These are phyloP conservation scores for Chlamydomonas incerta DNA, from an alignment of 139 green algal species.

Conservation along the genomic window DNA sequence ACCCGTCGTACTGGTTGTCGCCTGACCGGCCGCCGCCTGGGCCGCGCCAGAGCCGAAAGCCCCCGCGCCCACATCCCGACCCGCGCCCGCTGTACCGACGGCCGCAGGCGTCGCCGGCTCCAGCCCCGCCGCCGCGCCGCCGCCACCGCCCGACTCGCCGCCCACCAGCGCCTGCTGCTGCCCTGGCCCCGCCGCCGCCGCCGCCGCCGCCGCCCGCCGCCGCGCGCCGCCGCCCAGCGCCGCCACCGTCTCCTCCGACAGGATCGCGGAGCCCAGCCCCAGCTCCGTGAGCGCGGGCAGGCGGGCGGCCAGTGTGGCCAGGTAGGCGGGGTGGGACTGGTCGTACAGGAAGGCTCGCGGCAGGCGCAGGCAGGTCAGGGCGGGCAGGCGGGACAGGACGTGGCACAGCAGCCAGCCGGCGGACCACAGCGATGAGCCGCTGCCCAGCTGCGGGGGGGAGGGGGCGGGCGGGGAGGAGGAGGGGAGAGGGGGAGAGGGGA, in stretches of 20 bases:
- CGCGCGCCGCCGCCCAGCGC: neutral
- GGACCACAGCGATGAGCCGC: conserved; percentile 16
- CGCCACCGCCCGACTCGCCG: neutral
- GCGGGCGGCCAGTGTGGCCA: neutral
- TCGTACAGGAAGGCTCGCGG: conserved; percentile 21
- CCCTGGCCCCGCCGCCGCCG: too few relatives aligned
- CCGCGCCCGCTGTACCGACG: too few relatives aligned
- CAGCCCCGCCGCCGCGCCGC: too few relatives aligned
- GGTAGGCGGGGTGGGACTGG: neutral
- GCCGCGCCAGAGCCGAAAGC: too few relatives aligned
- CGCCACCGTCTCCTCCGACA: neutral
- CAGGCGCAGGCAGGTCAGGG: conserved; percentile 25
- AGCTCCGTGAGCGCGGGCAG: conserved; percentile 3
- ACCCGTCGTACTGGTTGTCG: too few relatives aligned
- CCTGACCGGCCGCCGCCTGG: too few relatives aligned
- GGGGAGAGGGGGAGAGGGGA: too few relatives aligned
- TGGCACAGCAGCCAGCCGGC: neutral
- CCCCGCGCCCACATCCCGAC: too few relatives aligned
- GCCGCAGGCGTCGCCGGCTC: too few relatives aligned
- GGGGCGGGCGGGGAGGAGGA: neutral
- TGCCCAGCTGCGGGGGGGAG: neutral
- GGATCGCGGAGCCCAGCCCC: conserved; percentile 24
- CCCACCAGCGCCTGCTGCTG: neutral
- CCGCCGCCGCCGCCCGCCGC: neutral
- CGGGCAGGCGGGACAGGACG: neutral